Evolutionary conservation across 2,329 filamentous ascomycete species (phyloP).

Genomic region (Endothia cerciana): DNA sequence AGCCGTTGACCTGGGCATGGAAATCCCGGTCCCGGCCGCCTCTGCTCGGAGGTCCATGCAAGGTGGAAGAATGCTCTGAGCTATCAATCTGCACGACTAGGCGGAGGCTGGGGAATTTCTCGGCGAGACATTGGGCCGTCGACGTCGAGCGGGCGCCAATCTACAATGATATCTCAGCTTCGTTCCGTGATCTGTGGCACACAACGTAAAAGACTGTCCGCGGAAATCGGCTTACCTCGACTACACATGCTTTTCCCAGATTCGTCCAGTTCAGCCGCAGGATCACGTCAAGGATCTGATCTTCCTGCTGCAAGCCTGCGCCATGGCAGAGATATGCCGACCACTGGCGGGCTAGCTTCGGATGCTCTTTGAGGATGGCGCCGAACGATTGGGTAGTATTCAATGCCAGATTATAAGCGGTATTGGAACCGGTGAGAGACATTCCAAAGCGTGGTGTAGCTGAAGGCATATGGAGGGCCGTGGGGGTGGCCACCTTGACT

Average conservation of each 20-base stretch:
- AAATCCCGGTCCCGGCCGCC: background rate
- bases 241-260: slow-evolving; percentile 34
- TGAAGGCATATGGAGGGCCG: slow-evolving; percentile 41
- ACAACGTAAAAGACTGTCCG: background rate
- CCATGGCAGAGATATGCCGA: slow-evolving; percentile 5
- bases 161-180: background rate
- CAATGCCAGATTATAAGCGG: slow-evolving; percentile 32
- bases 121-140: slow-evolving; percentile 27
- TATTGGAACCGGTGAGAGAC: slow-evolving; percentile 22
- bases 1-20: background rate
- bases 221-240: slow-evolving; percentile 34
- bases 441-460: slow-evolving; percentile 31
- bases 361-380: slow-evolving; percentile 30
- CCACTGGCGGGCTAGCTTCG: slow-evolving; percentile 39
- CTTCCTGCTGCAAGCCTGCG: slow-evolving; percentile 26
- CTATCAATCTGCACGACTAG: slow-evolving; percentile 35
- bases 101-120: slow-evolving; percentile 34
- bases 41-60: background rate
- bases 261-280: slow-evolving; percentile 36
- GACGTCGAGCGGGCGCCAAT: slow-evolving; percentile 11
- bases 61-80: background rate
- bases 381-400: slow-evolving; percentile 30
- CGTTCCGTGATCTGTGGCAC: background rate
- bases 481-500: slow-evolving; percentile 39
- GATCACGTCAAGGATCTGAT: slow-evolving; percentile 34